These are phyloP conservation scores for Tricholoma hemisulphureum DNA, from an alignment of 768 basidiomycete genomes.

Conservation along the genomic window DNA sequence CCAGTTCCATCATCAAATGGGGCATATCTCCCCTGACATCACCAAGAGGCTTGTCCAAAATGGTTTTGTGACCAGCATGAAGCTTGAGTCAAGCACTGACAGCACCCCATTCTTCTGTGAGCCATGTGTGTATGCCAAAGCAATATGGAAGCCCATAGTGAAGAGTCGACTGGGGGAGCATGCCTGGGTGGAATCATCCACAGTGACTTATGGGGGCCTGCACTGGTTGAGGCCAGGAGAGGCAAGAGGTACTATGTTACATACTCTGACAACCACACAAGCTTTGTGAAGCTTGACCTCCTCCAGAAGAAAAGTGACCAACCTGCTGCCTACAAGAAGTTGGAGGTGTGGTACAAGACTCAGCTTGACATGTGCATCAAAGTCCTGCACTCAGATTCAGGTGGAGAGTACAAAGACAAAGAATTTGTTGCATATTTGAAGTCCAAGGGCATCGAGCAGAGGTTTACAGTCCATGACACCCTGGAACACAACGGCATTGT, in stretches of 20 bases:
- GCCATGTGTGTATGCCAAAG: neutral
- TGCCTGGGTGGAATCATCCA: too few species aligned
- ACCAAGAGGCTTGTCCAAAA: too few species aligned
- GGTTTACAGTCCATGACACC: too few species aligned
- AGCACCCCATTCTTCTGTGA: constrained; percentile 19
- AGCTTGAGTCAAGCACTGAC: neutral
- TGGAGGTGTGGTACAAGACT: constrained; percentile 31
- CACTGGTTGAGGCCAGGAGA: constrained; percentile 21
- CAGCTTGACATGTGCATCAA: constrained; percentile 32
- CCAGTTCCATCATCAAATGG: constrained; percentile 28
- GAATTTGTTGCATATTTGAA: neutral
- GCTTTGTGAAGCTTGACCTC: neutral
- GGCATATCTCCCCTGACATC: constrained; percentile 29
- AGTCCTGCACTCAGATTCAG: constrained; percentile 38
- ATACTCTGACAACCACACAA: constrained; percentile 34
- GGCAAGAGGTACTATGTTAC: constrained; percentile 17
- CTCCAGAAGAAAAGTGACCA: neutral
- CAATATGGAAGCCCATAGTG: constrained; percentile 8
- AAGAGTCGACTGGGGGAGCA: neutral
- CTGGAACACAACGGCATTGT: too few species aligned
- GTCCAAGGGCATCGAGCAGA: neutral
- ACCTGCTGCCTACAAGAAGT: constrained; percentile 19
- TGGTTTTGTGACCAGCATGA: too few species aligned
- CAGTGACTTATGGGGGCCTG: constrained; percentile 23
- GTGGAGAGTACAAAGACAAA: too few species aligned